These are phyloP conservation scores for Besnoitia besnoiti DNA, from an alignment of 169 alveolate genomes.

Conservation along the genomic window DNA sequence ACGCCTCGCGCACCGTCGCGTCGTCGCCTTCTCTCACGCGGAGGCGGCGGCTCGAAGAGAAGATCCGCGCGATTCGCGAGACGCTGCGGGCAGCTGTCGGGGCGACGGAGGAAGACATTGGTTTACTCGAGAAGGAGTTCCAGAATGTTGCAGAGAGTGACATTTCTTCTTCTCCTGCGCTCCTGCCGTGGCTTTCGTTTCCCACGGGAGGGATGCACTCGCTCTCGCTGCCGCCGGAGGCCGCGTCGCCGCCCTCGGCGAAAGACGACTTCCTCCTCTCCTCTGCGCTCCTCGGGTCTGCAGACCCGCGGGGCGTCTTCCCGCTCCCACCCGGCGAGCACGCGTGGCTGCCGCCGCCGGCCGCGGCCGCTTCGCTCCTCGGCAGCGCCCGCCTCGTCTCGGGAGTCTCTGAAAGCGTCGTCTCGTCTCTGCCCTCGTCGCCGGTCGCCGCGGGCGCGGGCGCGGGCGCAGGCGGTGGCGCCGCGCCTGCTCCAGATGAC, in stretches of 20 bases:
- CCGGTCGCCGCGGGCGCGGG: background rate
- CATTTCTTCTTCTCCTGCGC: background rate
- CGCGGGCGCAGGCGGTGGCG: background rate
- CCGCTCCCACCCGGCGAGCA: background rate
- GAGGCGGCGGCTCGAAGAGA: background rate
- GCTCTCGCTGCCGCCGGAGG: background rate
- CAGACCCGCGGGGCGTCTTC: background rate
- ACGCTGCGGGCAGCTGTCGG: slow-evolving; percentile 15
- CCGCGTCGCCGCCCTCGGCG: background rate
- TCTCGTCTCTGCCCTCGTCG: background rate
- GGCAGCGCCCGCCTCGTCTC: background rate
- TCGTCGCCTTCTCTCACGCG: background rate
- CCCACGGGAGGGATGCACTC: background rate
- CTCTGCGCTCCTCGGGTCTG: background rate
- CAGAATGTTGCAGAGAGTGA: background rate
- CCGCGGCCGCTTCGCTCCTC: background rate
- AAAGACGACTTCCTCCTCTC: background rate
- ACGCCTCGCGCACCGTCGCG: background rate
- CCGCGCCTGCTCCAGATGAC: background rate
- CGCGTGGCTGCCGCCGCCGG: slow-evolving; percentile 40
- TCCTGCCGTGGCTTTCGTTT: background rate
- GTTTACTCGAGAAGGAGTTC: background rate
- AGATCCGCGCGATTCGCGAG: background rate
- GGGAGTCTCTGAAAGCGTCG: background rate
- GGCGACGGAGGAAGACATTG: slow-evolving; percentile 18